Conservation (phyloP, 1,284 basidiomycete genomes). For the Fistulina hepatica region DNA sequence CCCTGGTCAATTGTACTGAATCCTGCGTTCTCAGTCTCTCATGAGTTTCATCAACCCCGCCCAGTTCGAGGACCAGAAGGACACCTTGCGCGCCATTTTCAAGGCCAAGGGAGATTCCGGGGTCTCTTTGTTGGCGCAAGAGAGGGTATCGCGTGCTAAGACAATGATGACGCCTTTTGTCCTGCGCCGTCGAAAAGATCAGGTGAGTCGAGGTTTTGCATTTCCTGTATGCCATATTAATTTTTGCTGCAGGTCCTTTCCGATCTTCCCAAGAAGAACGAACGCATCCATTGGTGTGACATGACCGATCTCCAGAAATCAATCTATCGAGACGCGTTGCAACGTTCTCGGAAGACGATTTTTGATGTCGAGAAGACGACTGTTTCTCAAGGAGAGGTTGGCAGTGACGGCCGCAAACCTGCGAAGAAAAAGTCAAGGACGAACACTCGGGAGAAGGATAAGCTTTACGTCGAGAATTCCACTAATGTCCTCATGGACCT, state of each 20-base stretch:
- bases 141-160: conserved; percentile 89
- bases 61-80: conserved; percentile 70
- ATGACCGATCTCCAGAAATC: conserved; percentile 79
- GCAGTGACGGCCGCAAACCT: conserved; percentile 25
- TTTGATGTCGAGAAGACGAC: conserved; percentile 38
- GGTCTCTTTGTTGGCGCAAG: conserved; percentile 77
- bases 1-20: too few species aligned
- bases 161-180: conserved; percentile 99
- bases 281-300: conserved; percentile 89
- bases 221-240: conserved; percentile 2
- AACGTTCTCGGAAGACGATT: conserved; percentile 76
- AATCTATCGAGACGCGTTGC: conserved; percentile 80
- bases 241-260: conserved; percentile 63
- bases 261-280: conserved; percentile 87
- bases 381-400: conserved; percentile 26
- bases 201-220: conserved; percentile 33
- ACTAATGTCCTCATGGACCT: conserved; percentile 94
- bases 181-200: conserved; percentile 87
- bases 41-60: conserved; percentile 97
- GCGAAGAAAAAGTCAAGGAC: conserved; percentile 36
- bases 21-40: conserved; percentile 54
- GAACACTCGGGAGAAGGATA: conserved; percentile 54
- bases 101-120: conserved; percentile 88
- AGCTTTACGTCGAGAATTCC: conserved; percentile 66
- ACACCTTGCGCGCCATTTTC: conserved; percentile 87